phyloP scores from a whole-genome alignment of 208 protist species.

The Crithidia thermophila region DNA sequence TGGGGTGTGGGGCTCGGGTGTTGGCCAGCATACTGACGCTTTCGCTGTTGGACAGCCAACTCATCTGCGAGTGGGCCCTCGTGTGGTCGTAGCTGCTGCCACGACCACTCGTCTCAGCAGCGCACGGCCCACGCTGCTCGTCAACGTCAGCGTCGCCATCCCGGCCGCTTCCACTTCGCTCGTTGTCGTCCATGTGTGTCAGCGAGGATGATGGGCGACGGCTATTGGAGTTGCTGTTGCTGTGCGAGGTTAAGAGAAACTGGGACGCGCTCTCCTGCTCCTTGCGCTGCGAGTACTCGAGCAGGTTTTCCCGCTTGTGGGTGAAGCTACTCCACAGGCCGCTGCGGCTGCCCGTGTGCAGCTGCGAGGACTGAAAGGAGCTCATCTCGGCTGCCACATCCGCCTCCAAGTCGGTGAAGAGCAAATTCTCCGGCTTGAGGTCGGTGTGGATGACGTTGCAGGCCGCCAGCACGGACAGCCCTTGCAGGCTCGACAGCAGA shows the following conservation, averaged over 20 bases:
- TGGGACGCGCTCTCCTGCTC: background rate
- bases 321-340: slow-evolving; percentile 34
- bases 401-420: slow-evolving; percentile 53
- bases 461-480: slow-evolving; percentile 88
- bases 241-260: background rate
- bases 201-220: too few species aligned
- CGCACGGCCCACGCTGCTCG: too few species aligned
- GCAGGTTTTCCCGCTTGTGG: slow-evolving; percentile 26
- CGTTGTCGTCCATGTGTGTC: too few species aligned
- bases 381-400: slow-evolving; percentile 38
- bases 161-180: too few species aligned
- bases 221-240: background rate
- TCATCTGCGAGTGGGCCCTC: too few species aligned
- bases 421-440: slow-evolving; percentile 94
- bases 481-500: slow-evolving; percentile 44
- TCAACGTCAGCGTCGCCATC: too few species aligned
- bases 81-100: too few species aligned
- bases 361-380: slow-evolving; percentile 29
- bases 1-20: too few species aligned
- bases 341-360: slow-evolving; percentile 15
- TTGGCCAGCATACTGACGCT: too few species aligned
- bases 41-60: too few species aligned
- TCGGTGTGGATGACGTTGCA: slow-evolving; percentile 95
- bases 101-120: too few species aligned
- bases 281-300: slow-evolving; percentile 21